Base-by-base conservation (phyloP, 164 flowering plant genomes). In the Buxus sempervirens region DNA sequence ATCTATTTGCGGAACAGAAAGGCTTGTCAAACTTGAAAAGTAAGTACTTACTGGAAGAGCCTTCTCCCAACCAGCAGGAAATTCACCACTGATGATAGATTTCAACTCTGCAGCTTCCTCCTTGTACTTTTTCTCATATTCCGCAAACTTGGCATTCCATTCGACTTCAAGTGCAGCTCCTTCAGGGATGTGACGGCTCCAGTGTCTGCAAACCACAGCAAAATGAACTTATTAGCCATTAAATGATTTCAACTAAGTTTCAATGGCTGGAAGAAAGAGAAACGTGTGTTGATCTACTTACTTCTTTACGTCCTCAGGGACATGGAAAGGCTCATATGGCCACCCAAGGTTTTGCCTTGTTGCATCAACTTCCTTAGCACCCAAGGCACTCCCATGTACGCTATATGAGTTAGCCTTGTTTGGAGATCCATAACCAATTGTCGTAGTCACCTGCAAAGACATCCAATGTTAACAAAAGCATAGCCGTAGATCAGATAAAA, bases 401-500 rank as follows among this genome's bases (percentile, higher is more conserved):
- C 96, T 88, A 82, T 90, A 90, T 59, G 95, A 84, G 82, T 92
- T 92, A 14, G 99, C 82, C 82, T 95, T 95, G 88, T 95, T 95
- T 27, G 98, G 99, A 9, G 99, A 92, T 1, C 99, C 99, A 84
- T 58, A 95, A 67, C 99, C 99, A 77, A 95, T 95, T 21, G 98
- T 95, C 27, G 99, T 95, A 15, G 98, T 94, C 45, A 93, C 90
- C 98, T 94, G 81, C 23, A 57, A 67, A 66, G 63, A 62, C 23
- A 58, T 54, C 60, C 54, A 63, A 70, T 1, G 21, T 67, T 45
- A 57, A 19, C 3, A 71, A 61, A 54, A 60, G 58, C 0, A 38
- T 26, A 45, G 26, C 15, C 24, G 15, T 36, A 24, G 23, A 38
- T 54, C 20, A 56, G 14, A 36, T 16, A 59, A 42, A 58, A 14